Evolutionary conservation across 2,329 filamentous ascomycete species (phyloP).

Genomic region (Ustilaginoidea virens): DNA sequence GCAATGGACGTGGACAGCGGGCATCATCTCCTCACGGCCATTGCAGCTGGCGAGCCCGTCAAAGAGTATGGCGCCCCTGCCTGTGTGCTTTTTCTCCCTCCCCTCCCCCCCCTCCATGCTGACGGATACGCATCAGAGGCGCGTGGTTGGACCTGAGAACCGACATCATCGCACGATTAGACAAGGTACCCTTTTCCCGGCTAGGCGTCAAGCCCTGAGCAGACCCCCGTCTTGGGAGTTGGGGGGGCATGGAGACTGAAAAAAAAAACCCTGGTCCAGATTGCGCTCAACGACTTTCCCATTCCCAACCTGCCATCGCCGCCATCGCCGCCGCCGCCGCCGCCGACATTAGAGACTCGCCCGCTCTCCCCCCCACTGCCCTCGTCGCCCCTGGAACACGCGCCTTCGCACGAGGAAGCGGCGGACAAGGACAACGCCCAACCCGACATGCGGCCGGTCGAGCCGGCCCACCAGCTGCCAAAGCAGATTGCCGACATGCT

Average conservation of each 20-base stretch:
- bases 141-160: slow-evolving; percentile 55
- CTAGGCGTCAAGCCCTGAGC: not conserved
- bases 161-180: slow-evolving; percentile 50
- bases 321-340: slow-evolving; percentile 27
- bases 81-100: slow-evolving; percentile 5
- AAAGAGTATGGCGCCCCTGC: slow-evolving; percentile 37
- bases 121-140: slow-evolving; percentile 32
- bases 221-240: not conserved
- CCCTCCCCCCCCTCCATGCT: slow-evolving; percentile 8
- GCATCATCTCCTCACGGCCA: slow-evolving; percentile 29
- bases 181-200: slow-evolving; percentile 30
- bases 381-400: slow-evolving; percentile 26
- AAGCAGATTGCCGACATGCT: slow-evolving; percentile 48
- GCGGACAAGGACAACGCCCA: slow-evolving; percentile 60
- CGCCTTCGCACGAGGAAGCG: no score
- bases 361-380: slow-evolving; percentile 29
- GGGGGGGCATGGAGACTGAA: no score
- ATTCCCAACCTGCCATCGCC: slow-evolving; percentile 43
- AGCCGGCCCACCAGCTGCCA: slow-evolving; percentile 46
- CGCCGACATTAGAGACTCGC: slow-evolving; percentile 7
- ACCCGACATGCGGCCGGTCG: slow-evolving; percentile 24
- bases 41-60: slow-evolving; percentile 36
- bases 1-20: slow-evolving; percentile 41
- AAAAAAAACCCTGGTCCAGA: no score
- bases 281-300: slow-evolving; percentile 60